These are phyloP conservation scores for Saccharomyces hybrid DNA, from an alignment of 1,139 yeast species.

Conservation along the genomic window DNA sequence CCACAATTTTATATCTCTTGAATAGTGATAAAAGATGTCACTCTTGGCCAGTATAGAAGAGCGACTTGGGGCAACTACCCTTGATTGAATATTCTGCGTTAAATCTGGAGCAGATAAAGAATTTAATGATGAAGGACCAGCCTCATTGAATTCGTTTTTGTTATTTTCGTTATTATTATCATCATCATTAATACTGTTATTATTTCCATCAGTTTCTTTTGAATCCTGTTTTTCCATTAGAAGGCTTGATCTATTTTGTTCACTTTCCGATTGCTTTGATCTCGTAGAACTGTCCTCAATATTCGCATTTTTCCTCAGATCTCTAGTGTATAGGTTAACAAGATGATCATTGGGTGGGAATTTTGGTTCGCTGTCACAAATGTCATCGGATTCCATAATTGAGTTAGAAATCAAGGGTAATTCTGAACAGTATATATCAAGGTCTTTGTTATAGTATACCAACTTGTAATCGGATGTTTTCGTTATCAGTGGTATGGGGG, in stretches of 20 bases:
- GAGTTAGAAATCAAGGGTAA: constrained; percentile 43
- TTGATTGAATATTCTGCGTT: background rate
- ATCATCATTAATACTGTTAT: constrained; percentile 3
- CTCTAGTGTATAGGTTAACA: constrained; percentile 20
- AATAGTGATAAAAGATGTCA: constrained; percentile 47
- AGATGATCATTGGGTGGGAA: constrained; percentile 27
- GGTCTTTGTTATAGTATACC: constrained; percentile 51
- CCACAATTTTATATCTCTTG: constrained; percentile 56
- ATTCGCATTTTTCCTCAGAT: constrained; percentile 8
- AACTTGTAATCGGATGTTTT: constrained; percentile 41
- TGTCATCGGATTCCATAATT: constrained; percentile 23
- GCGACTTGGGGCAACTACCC: constrained; percentile 2
- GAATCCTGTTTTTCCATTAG: background rate
- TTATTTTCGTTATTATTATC: background rate
- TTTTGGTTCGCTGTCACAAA: constrained; percentile 19
- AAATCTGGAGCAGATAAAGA: background rate
- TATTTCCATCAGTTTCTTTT: background rate
- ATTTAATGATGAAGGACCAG: constrained; percentile 1
- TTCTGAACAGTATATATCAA: constrained; percentile 50
- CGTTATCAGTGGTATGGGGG: constrained; percentile 44
- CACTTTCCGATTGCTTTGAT: background rate
- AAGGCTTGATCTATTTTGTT: background rate
- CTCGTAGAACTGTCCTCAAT: background rate
- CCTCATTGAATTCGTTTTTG: background rate
- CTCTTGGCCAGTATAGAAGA: constrained; percentile 24